These are phyloP conservation scores for Rhodotorula babjevae DNA, from an alignment of 768 basidiomycete genomes.

Conservation along the genomic window DNA sequence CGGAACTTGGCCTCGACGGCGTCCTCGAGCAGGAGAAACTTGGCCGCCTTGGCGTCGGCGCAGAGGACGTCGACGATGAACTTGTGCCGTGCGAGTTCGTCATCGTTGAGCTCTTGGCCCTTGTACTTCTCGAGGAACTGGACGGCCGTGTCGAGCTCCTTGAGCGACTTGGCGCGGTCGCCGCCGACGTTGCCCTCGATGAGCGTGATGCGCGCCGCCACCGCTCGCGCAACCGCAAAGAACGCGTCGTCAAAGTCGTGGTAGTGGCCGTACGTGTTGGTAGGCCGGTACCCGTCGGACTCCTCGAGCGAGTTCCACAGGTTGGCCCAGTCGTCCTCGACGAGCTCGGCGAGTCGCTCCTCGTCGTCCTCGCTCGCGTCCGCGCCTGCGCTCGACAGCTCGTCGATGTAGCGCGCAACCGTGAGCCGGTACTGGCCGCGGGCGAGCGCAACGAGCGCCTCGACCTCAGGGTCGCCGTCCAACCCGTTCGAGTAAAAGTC, in stretches of 20 bases:
- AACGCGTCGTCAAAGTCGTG: not conserved
- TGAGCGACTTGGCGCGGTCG: too few species aligned
- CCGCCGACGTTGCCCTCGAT: not conserved
- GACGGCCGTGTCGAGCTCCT: not conserved
- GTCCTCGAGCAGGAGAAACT: constrained; percentile 26
- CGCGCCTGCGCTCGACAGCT: not conserved
- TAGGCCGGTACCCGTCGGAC: too few species aligned
- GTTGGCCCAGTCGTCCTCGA: too few species aligned
- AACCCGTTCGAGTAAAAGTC: not conserved
- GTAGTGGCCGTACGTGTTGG: not conserved
- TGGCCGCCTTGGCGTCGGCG: constrained; percentile 5
- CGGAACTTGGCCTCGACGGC: constrained; percentile 31
- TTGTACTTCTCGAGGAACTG: not conserved
- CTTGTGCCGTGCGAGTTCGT: not conserved
- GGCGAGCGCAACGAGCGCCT: not conserved
- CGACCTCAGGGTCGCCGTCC: not conserved
- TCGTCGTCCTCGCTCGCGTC: not conserved
- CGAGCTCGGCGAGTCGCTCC: too few species aligned
- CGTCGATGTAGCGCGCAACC: not conserved
- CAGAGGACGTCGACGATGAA: not conserved
- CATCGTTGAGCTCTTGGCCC: not conserved
- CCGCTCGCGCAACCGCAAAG: not conserved
- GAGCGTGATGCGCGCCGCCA: not conserved
- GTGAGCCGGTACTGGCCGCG: not conserved
- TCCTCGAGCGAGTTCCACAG: too few species aligned